Conservation (phyloP, 257 asterid species). For the Primulina tabacum region DNA sequence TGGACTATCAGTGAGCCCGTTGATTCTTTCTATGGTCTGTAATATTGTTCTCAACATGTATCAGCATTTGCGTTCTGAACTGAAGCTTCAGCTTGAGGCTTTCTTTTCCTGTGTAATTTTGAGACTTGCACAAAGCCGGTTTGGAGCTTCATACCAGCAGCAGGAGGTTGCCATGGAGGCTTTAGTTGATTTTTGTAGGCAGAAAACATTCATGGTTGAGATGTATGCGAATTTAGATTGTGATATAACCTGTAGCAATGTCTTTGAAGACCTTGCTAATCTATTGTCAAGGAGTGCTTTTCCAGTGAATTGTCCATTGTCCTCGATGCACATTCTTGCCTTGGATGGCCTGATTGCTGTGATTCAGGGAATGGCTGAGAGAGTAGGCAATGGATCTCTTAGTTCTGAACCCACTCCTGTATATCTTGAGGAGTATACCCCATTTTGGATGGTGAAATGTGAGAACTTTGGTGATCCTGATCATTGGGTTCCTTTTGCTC, state of each 20-base stretch:
- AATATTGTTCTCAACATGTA: conserved; percentile 87
- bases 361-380: conserved; percentile 99
- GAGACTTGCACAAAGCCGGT: conserved; percentile 90
- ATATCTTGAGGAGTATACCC: conserved; percentile 71
- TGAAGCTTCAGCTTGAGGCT: conserved; percentile 94
- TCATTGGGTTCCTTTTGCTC: conserved; percentile 89
- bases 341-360: conserved; percentile 96
- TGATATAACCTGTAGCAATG: conserved; percentile 89
- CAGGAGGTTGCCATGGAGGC: conserved; percentile 99
- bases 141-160: conserved; percentile 91
- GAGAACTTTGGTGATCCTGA: conserved; percentile 78
- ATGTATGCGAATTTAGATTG: conserved; percentile 92
- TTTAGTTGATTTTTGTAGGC: conserved; percentile 92
- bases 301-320: conserved; percentile 91
- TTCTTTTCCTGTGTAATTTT: conserved; percentile 90
- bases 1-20: conserved; percentile 85
- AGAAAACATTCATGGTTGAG: conserved; percentile 88
- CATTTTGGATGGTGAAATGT: conserved; percentile 97
- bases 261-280: conserved; percentile 95
- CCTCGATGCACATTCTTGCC: conserved; percentile 96
- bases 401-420: conserved; percentile 55
- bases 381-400: conserved; percentile 78
- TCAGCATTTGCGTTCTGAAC: conserved; percentile 74
- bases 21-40: conserved; percentile 92
- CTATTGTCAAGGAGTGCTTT: conserved; percentile 90